Base-by-base conservation (phyloP, 1,139 yeast genomes). In the Geotrichum reessii region DNA sequence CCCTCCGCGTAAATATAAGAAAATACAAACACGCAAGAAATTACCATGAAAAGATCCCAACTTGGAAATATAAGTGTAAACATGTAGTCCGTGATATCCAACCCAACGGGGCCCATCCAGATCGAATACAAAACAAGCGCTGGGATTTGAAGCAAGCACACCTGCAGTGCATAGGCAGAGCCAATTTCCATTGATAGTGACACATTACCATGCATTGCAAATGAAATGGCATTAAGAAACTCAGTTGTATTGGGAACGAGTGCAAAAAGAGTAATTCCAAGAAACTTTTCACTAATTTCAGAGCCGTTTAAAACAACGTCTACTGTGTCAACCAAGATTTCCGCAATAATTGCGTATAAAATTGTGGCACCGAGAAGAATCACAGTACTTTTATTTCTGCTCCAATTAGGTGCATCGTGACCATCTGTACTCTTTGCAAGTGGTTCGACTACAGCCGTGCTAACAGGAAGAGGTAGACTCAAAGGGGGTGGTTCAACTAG, bases 371-470 rank as follows among this genome's bases (percentile, higher is more conserved):
- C 81, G 14, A 93, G 76, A 56, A 93, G 77, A 53, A 93, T 92
- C 14, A 87, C 81, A 0, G 96, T 81, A 3, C 97, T 88, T 72
- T 92, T 92, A 17, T 78, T 76, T 65, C 95, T 80, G 11, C 96
- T 86, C 99, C 99, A 93, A 70, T 93, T 93, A 49, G 99, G 98
- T 0, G 97, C 96, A 71, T 92, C 98, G 66, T 93, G 99, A 0
- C 96, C 96, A 2, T 87, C 86, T 9, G 73, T 73, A 47, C n/a
- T n/a, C n/a, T n/a, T n/a, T 1, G 42, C 56, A 21, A 47, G n/a
- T n/a, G n/a, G n/a, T n/a, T n/a, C 55, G 7, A 33, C 53, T 11
- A 21, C 47, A 8, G 27, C 52, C 17, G 28, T 57, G 1, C 47
- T 51, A 8, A 27, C 42, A 1, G 51, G 21, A 24, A 28, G 33